These are phyloP conservation scores for Penicillium brasilianum DNA, from an alignment of 2,329 filamentous ascomycete genomes.

Conservation along the genomic window DNA sequence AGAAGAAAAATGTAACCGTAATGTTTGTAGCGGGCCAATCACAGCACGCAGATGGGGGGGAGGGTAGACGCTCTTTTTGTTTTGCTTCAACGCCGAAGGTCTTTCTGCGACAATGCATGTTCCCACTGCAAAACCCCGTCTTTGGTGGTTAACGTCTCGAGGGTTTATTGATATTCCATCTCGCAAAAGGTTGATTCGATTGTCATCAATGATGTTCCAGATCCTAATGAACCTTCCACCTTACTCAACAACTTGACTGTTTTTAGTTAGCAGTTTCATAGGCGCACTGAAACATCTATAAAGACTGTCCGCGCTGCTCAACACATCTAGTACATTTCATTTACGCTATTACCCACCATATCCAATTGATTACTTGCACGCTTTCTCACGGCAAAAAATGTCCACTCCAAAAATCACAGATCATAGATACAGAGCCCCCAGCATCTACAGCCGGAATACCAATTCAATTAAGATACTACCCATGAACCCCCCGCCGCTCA, in stretches of 20 bases:
- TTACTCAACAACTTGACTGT: slow-evolving; percentile 1
- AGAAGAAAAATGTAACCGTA: slow-evolving; percentile 4
- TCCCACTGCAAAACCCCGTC: neutral
- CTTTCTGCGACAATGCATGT: slow-evolving; percentile 1
- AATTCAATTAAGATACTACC: slow-evolving; percentile 1
- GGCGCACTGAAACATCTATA: slow-evolving; percentile 1
- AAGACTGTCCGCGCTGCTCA: slow-evolving; percentile 2
- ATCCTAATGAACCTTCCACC: slow-evolving; percentile 2
- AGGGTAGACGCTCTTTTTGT: neutral
- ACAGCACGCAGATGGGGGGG: neutral
- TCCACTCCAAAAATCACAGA: neutral
- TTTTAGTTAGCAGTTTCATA: neutral
- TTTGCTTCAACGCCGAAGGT: slow-evolving; percentile 1
- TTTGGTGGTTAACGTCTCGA: neutral
- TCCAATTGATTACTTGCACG: slow-evolving; percentile 1
- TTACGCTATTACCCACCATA: slow-evolving; percentile 1
- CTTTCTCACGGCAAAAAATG: neutral
- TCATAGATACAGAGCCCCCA: neutral
- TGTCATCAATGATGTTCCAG: neutral
- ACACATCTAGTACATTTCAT: neutral
- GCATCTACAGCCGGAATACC: slow-evolving; percentile 4
- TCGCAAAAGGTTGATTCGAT: slow-evolving; percentile 4
- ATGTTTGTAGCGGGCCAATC: neutral
- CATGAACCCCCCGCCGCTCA: neutral
- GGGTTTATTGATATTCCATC: slow-evolving; percentile 2